These are phyloP conservation scores for Erodium texanum DNA, from an alignment of 441 rosid species.

Conservation along the genomic window DNA sequence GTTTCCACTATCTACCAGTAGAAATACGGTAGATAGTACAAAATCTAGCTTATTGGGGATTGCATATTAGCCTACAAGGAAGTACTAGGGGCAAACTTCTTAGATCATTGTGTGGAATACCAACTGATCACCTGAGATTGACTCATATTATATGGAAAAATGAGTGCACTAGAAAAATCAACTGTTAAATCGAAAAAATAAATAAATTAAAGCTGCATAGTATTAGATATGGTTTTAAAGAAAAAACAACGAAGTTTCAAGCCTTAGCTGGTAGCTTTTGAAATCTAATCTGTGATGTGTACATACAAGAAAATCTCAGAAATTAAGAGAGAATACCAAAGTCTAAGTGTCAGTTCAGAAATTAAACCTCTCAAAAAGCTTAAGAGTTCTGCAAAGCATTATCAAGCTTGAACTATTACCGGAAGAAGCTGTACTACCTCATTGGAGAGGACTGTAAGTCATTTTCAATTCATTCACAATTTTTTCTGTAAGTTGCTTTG, in stretches of 20 bases:
- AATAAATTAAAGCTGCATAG: too few relatives aligned
- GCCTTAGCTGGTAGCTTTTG: too few relatives aligned
- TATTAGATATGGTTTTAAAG: too few relatives aligned
- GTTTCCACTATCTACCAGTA: neutral
- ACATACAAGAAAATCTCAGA: too few relatives aligned
- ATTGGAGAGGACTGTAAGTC: neutral
- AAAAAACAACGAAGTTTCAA: too few relatives aligned
- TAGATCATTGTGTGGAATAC: too few relatives aligned
- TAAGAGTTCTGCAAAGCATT: neutral
- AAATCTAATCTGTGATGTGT: too few relatives aligned
- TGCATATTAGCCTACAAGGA: neutral
- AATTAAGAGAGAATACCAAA: neutral
- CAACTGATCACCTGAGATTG: neutral
- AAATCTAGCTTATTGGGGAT: neutral
- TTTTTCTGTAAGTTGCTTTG: neutral
- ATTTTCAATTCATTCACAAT: too few relatives aligned
- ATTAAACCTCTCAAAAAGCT: neutral
- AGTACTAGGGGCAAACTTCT: neutral
- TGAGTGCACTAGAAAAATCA: too few relatives aligned
- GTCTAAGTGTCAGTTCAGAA: neutral
- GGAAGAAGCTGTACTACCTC: neutral
- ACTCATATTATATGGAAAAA: neutral
- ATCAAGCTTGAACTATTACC: neutral
- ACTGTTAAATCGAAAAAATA: too few relatives aligned
- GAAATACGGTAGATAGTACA: too few relatives aligned